Conservation (phyloP, 768 basidiomycete species). For the Podaxis mareebaensis region DNA sequence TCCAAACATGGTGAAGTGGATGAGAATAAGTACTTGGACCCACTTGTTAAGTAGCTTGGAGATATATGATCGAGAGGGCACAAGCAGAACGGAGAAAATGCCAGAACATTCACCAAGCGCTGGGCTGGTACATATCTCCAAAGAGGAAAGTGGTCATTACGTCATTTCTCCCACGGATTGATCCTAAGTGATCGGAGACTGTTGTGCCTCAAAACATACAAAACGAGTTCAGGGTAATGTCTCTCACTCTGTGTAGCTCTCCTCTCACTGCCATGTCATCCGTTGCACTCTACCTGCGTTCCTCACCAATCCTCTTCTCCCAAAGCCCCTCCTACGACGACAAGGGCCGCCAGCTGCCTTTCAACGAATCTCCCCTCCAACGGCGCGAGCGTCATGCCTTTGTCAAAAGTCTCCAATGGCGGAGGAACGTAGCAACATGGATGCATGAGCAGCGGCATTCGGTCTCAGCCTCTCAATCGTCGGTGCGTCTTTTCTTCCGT, state of each 20-base stretch:
- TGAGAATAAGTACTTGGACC: too few species aligned
- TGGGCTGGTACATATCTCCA: not conserved
- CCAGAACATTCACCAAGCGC: not conserved
- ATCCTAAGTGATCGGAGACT: slow-evolving; percentile 20
- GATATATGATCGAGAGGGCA: not conserved
- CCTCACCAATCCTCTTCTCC: slow-evolving; percentile 27
- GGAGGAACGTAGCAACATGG: slow-evolving; percentile 7
- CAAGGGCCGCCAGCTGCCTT: slow-evolving; percentile 45
- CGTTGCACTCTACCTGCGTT: slow-evolving; percentile 26
- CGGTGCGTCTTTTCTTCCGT: not conserved
- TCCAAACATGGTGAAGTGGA: slow-evolving; percentile 1
- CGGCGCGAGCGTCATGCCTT: slow-evolving; percentile 54
- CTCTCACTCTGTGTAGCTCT: slow-evolving; percentile 12
- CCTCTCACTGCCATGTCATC: slow-evolving; percentile 20
- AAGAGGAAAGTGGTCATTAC: not conserved
- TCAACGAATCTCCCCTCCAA: slow-evolving; percentile 45
- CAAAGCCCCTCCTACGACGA: slow-evolving; percentile 36
- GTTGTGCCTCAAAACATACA: slow-evolving; percentile 13
- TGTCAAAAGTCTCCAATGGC: slow-evolving; percentile 40
- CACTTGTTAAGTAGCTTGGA: not conserved
- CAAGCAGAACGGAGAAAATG: not conserved
- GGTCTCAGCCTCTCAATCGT: not conserved
- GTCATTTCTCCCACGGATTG: slow-evolving; percentile 9
- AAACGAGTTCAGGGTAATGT: slow-evolving; percentile 3
- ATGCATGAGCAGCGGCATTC: not conserved